Evolutionary conservation across 345 rosid species (phyloP).

Genomic region (Bruguiera gymnorhiza): DNA sequence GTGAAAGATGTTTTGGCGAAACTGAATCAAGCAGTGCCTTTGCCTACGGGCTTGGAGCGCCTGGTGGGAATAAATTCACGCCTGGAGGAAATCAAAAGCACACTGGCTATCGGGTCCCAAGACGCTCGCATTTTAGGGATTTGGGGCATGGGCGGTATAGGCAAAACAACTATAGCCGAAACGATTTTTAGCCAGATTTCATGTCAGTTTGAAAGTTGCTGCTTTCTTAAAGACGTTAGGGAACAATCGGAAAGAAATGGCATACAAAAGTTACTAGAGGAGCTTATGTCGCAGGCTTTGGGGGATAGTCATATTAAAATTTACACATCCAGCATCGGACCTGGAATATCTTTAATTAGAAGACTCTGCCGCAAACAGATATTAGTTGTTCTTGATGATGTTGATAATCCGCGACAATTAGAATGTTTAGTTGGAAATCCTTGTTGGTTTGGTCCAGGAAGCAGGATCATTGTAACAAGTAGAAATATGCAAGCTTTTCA

Average conservation of each 20-base stretch:
- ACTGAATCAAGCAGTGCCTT: background rate
- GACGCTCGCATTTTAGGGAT: constrained; percentile 7
- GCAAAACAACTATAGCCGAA: constrained; percentile 16
- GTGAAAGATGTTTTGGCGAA: background rate
- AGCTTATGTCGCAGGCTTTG: background rate
- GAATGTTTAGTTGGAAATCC: background rate
- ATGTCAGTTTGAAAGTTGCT: background rate
- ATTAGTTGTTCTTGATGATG: constrained; percentile 13
- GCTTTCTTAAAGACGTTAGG: constrained; percentile 10
- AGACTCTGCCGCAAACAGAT: background rate
- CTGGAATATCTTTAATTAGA: background rate
- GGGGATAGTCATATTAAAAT: background rate
- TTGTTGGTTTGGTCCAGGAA: constrained; percentile 4
- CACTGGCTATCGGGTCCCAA: background rate
- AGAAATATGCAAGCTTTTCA: background rate
- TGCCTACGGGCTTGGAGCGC: background rate
- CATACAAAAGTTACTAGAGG: background rate
- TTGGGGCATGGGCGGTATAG: constrained; percentile 21
- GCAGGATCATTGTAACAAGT: constrained; percentile 1
- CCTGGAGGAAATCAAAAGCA: background rate
- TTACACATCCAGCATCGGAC: background rate
- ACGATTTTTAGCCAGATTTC: background rate
- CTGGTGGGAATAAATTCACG: constrained; percentile 13
- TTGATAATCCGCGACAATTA: background rate
- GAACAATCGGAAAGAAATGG: background rate